Base-by-base conservation (phyloP, 2,329 filamentous ascomycete genomes). In the Pestalotiopsis sp. region DNA sequence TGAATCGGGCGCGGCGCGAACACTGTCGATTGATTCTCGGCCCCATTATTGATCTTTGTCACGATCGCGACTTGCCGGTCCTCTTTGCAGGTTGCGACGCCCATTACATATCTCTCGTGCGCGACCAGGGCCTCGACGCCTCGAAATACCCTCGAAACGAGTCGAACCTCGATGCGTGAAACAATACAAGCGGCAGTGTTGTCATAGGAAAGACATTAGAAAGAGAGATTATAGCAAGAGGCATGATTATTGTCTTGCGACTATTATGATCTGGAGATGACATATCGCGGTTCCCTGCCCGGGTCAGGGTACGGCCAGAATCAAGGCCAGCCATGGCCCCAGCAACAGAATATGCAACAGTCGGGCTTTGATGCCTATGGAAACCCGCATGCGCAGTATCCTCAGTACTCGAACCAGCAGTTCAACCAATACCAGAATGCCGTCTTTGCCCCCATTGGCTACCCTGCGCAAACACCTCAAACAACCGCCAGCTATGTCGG, bases 261-360 rank as follows among this genome's bases (percentile, higher is more conserved):
- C 73, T 75, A 78, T 74, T 75, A 76, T 74, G 74, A 74, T 76
- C 76, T 75, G 74, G 59, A 62, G 59, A 79, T 79, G 77, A 79
- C 76, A 72, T 78, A 78, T 75, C 76, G 75, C 66, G 76, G 75
- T 71, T 74, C 74, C 55, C 67, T 74, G 58, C 77, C 77, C 71
- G 76, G 75, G 73, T 74, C 74, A 71, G 75, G 71, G 70, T 76
- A 66, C 45, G 58, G 67, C 65, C 68, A 69, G 27, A 75, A 77
- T 72, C 74, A 71, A 70, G 73, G 75, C 39, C 72, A 64, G 45
- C 70, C 74, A 67, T 76, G 75, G 70, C 69, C 70, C 38, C 65
- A 59, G 60, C 68, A 69, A 52, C 62, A 67, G 20, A 74, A 76
- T 27, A 61, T 71, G 69, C 73, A 36, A 36, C 31, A 73, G 39